Evolutionary conservation across 495 filamentous ascomycete species (phyloP).

Genomic region (Choiromyces venosus): DNA sequence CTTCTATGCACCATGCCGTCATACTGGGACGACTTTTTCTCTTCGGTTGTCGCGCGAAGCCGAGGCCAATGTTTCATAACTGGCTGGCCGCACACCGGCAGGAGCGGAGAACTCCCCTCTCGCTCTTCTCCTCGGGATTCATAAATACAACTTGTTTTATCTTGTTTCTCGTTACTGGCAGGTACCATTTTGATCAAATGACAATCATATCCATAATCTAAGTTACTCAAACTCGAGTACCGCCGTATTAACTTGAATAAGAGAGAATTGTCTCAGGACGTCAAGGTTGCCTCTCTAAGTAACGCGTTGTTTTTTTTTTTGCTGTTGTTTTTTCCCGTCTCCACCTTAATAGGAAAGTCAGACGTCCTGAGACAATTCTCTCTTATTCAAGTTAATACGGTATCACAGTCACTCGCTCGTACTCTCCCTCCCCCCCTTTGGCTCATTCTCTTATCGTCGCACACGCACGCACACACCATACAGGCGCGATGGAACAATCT

Average conservation of each 20-base stretch:
- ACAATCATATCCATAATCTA: not conserved
- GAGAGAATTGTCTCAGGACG: too few relatives aligned
- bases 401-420: not conserved
- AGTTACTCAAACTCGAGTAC: not conserved
- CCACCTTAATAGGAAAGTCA: too few relatives aligned
- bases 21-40: conserved; percentile 33
- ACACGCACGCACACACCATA: not conserved
- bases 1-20: conserved; percentile 32
- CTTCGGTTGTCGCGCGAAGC: conserved; percentile 28
- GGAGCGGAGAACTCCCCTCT: not conserved
- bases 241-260: too few relatives aligned
- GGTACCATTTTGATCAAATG: not conserved
- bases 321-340: too few relatives aligned
- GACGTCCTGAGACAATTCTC: too few relatives aligned
- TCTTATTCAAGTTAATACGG: too few relatives aligned
- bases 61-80: conserved; percentile 26
- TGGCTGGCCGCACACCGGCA: conserved; percentile 19
- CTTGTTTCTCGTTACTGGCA: not conserved
- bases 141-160: not conserved
- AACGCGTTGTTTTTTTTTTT: too few relatives aligned
- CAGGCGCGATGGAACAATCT: not conserved
- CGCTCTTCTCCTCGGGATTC: not conserved
- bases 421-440: not conserved
- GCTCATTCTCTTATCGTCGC: not conserved
- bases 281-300: too few relatives aligned